Base-by-base conservation (phyloP, 164 flowering plant species). In the Stephania yunnanensis region DNA sequence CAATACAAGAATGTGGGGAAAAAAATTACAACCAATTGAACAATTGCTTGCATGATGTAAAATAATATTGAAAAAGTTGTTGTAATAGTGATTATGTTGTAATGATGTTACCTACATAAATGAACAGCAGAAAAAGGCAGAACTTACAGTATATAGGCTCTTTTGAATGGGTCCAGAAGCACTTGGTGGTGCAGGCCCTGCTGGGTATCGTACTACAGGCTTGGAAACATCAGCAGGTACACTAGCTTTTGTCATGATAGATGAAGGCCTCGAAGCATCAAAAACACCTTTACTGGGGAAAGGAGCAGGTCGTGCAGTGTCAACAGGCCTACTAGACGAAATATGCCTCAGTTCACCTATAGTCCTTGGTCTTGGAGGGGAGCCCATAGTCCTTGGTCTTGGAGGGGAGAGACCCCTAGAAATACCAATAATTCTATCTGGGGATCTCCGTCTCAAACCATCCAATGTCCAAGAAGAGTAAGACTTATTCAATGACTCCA, bases 401-500 rank as follows among this genome's bases (percentile, higher is more conserved):
- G 84, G 84, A 25, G 89, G 85, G 9, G 92, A 85, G 66, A 83
- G 66, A 66, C 74, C 86, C 79, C 91, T 82, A 78, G 94, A 85
- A 81, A 77, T 36, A 72, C 81, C 72, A 44, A 79, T 10, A 73
- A 75, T n/a, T 79, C 89, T 82, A 72, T 85, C 91, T 1, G 98
- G 92, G 13, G 94, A 88, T 81, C 90, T 88, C 75, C 72, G 85
- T 70, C 94, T 84, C 45, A 88, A 70, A 65, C 84, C 87, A 71
- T 88, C 90, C 81, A 86, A 58, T 67, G 84, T 82, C 95, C 91
- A 87, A 1, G 88, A 66, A 70, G 95, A 81, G 81, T 84, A 84
- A 70, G 88, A 75, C 77, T 72, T 82, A 75, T 85, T 86, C 58
- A 81, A 22, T 1, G 92, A 81, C 4, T 81, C 85, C 78, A 82